Evolutionary conservation across 148 eudicot species (phyloP).

Genomic region (Polygonum aviculare): DNA sequence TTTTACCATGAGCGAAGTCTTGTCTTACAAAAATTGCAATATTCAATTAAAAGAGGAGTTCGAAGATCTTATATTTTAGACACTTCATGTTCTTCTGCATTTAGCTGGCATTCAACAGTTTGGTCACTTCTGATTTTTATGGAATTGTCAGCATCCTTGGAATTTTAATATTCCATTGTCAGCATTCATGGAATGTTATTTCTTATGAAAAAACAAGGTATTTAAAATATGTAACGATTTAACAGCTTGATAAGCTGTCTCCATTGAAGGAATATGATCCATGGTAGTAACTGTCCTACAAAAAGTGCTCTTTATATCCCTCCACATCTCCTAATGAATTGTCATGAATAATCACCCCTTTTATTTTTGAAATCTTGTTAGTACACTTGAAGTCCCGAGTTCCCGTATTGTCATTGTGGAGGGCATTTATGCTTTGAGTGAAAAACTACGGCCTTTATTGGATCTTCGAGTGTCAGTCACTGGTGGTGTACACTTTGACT

Average conservation of each 20-base stretch:
- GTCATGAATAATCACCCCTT: neutral
- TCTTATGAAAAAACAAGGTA: neutral
- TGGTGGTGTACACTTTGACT: constrained; percentile 96
- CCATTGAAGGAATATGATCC: neutral
- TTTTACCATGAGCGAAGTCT: neutral
- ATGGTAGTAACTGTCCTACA: neutral
- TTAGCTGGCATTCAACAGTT: neutral
- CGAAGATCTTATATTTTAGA: neutral
- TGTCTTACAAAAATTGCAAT: neutral
- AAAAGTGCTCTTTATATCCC: neutral
- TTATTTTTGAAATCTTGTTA: constrained; percentile 19
- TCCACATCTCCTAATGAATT: constrained; percentile 6
- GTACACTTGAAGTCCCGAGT: constrained; percentile 82
- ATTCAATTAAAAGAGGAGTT: neutral
- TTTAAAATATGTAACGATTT: neutral
- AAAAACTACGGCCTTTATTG: constrained; percentile 66
- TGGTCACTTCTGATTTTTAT: neutral
- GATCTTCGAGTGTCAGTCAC: constrained; percentile 94
- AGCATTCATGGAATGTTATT: neutral
- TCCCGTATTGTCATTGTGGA: constrained; percentile 91
- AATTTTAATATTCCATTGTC: neutral
- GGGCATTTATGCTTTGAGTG: constrained; percentile 96
- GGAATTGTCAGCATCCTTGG: neutral
- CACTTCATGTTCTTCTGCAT: neutral
- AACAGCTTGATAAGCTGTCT: neutral